Base-by-base conservation (phyloP, 441 rosid genomes). In the Brassica hybrid region DNA sequence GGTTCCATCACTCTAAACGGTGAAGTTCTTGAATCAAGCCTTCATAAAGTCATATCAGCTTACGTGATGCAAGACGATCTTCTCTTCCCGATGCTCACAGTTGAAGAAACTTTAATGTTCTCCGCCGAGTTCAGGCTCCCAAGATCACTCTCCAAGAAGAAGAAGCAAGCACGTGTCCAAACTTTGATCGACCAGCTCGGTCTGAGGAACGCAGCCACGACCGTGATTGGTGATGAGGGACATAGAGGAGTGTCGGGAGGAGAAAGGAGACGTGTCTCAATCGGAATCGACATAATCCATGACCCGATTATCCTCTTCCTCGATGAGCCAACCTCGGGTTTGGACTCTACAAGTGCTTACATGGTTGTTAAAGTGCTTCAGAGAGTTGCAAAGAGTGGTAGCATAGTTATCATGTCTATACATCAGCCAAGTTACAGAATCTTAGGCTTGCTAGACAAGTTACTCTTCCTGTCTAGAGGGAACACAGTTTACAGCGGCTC, bases 1-100 rank as follows among this genome's bases (percentile, higher is more conserved):
- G 98, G 98, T 3, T 64, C 86, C 14, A 83, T 94, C 36, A 88
- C 84, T 43, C 79, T 94, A 80, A 94, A 94, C 30, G 89, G 91
- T 11, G 91, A 94, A 73, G 84, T 74, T 23, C 79, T 94, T 66
- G 97, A 89, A 67, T 91, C 98, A 0, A 80, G 85, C 43, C 81
- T 94, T 4, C 79, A 86, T 83, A 94, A 90, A 84, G 91, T 89
- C 63, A 94, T 94, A 34, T 94, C 97, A 0, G 97, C 97, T 66
- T 92, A 92, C 79, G 97, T 92, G 25, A 90, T 90, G 97, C 94
- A 92, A 74, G 98, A 92, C 45, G 98, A 94, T 76, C 93, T 92
- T 61, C 79, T 94, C 59, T 94, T 92, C 75, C 97, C 98, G 0
- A 92, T 91, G 98, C 83, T 92, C 19, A 94, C 93, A 0, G 95